Evolutionary conservation across 805 yeast species (phyloP).

Genomic region (Cyberlindnera maritima): DNA sequence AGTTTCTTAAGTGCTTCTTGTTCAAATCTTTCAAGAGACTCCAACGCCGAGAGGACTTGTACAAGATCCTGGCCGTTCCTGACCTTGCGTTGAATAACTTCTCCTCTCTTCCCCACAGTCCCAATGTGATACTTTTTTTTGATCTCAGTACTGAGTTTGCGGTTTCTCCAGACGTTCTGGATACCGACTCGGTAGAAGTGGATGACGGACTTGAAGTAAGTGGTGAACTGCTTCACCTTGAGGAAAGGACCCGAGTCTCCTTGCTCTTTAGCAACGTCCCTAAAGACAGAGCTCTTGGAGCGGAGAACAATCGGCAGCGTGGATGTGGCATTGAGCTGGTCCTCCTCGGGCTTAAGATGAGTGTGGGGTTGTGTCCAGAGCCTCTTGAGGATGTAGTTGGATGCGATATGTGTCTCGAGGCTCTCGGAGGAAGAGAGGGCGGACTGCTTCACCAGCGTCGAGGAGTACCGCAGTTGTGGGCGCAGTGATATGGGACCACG

Average conservation of each 20-base stretch:
- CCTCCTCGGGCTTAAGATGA: constrained; percentile 5
- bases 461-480: constrained; percentile 6
- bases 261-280: constrained; percentile 27
- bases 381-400: constrained; percentile 11
- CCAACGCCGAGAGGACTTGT: constrained; percentile 35
- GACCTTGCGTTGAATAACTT: constrained; percentile 24
- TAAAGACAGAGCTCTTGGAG: constrained; percentile 27
- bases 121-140: constrained; percentile 29
- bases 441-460: constrained; percentile 6
- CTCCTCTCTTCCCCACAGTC: constrained; percentile 19
- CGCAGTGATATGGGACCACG: background rate
- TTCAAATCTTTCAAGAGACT: constrained; percentile 35
- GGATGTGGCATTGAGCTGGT: constrained; percentile 27
- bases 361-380: constrained; percentile 13
- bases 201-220: constrained; percentile 44
- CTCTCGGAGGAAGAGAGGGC: constrained; percentile 1
- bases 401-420: constrained; percentile 8
- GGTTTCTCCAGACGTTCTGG: constrained; percentile 49
- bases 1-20: constrained; percentile 29
- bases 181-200: constrained; percentile 59
- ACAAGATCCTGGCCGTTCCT: constrained; percentile 37
- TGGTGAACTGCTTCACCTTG: constrained; percentile 37
- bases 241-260: constrained; percentile 25
- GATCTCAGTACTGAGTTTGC: constrained; percentile 29
- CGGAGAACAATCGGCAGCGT: constrained; percentile 33